Evolutionary conservation across 345 rosid species (phyloP).

Genomic region (Litchi chinensis): DNA sequence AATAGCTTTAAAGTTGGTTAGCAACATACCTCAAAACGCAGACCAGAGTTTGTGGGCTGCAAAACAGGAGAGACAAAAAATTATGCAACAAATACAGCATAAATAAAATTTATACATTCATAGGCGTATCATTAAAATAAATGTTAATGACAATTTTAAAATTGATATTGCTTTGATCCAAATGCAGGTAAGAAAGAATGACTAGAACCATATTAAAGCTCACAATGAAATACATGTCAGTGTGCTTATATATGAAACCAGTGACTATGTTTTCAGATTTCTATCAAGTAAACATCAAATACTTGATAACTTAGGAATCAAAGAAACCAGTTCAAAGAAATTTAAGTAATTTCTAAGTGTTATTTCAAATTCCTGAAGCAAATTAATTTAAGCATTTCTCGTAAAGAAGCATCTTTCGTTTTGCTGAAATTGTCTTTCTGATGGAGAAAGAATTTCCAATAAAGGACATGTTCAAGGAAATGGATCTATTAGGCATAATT

Average conservation of each 20-base stretch:
- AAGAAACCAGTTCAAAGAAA: neutral
- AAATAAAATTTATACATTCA: neutral
- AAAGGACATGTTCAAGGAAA: neutral
- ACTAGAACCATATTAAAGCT: conserved; percentile 1
- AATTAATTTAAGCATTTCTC: neutral
- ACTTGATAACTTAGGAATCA: neutral
- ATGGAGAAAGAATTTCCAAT: neutral
- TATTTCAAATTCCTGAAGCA: neutral
- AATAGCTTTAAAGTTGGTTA: neutral
- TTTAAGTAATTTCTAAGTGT: neutral
- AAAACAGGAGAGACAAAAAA: conserved; percentile 32
- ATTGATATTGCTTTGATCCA: conserved; percentile 5
- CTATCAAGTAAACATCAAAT: neutral
- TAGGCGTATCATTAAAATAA: conserved; percentile 3
- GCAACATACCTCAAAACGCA: conserved; percentile 88
- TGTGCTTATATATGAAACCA: neutral
- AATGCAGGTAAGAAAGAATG: neutral
- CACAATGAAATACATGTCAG: neutral
- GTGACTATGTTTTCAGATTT: neutral
- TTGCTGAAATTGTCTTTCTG: neutral
- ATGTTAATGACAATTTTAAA: neutral
- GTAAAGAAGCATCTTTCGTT: neutral
- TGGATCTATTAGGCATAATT: neutral
- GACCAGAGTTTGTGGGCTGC: conserved; percentile 98
- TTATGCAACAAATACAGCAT: conserved; percentile 14